Conservation (phyloP, 2,329 filamentous ascomycete species). For the Sclerotinia glacialis region DNA sequence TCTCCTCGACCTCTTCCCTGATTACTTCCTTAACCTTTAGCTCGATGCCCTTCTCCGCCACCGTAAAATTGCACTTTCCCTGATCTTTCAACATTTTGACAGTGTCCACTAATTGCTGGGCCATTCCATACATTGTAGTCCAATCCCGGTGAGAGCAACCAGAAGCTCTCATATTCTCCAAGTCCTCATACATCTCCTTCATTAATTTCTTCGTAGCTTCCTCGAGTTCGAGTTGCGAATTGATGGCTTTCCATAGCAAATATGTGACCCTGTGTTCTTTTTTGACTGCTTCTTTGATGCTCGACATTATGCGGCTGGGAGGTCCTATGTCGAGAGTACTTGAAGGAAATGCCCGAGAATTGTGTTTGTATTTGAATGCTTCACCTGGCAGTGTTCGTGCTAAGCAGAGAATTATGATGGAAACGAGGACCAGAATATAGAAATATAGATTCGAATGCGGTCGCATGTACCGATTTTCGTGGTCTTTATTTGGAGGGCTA, state of each 20-base stretch:
- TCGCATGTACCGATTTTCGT: background rate
- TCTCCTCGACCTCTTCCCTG: too few relatives aligned
- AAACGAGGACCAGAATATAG: too few relatives aligned
- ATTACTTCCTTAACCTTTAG: too few relatives aligned
- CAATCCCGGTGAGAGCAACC: background rate
- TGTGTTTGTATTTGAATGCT: background rate
- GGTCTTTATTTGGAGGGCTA: background rate
- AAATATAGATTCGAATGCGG: background rate
- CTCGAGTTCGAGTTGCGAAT: constrained; percentile 10
- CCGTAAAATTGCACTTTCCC: background rate
- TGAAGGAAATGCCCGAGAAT: background rate
- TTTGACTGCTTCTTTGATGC: background rate
- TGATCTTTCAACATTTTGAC: background rate
- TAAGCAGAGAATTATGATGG: background rate
- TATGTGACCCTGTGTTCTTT: background rate
- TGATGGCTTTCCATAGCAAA: background rate
- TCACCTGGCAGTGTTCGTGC: background rate
- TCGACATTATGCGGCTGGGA: background rate
- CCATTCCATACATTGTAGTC: background rate
- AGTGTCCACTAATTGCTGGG: background rate
- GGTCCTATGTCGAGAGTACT: background rate
- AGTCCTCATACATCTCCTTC: background rate
- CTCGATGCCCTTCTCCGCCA: background rate
- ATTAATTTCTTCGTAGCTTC: background rate
- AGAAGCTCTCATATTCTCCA: background rate